Evolutionary conservation across 2,329 filamentous ascomycete genomes (phyloP).

Genomic region (Neoscytalidium dimidiatum): DNA sequence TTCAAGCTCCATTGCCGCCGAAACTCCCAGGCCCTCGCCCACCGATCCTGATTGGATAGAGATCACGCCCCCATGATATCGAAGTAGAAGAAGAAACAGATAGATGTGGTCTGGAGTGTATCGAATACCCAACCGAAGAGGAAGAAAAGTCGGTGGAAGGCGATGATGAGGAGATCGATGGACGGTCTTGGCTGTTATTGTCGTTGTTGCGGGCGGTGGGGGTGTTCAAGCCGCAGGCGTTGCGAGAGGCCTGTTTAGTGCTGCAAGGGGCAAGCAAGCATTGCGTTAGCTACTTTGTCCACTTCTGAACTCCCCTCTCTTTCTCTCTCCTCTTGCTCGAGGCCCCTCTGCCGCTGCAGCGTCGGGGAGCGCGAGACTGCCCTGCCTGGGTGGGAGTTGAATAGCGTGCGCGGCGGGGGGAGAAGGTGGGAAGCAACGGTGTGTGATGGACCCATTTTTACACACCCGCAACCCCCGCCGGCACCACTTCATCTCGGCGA

Average conservation of each 20-base stretch:
- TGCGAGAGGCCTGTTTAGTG: constrained; percentile 7
- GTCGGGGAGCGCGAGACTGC: background rate
- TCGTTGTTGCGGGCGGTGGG: background rate
- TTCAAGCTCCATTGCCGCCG: constrained; percentile 2
- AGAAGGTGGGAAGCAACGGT: too few relatives aligned
- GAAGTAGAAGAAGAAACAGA: background rate
- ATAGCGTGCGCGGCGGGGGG: background rate
- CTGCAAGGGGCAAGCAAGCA: background rate
- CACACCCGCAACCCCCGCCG: background rate
- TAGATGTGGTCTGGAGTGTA: background rate
- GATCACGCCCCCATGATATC: constrained; percentile 8
- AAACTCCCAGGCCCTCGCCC: constrained; percentile 12
- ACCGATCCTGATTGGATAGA: constrained; percentile 4
- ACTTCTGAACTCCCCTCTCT: background rate
- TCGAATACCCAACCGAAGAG: background rate
- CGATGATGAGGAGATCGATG: background rate
- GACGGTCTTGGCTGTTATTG: background rate
- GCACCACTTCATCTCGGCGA: background rate
- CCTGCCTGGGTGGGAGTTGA: background rate
- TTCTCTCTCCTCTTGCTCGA: background rate
- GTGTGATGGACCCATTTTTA: too few relatives aligned
- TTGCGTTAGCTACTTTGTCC: background rate
- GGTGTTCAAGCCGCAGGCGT: background rate
- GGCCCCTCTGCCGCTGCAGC: background rate
- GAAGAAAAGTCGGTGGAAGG: background rate